Evolutionary conservation across 192 early-diverging fungal genomes (phyloP).

Genomic region (Coemansia sp.): DNA sequence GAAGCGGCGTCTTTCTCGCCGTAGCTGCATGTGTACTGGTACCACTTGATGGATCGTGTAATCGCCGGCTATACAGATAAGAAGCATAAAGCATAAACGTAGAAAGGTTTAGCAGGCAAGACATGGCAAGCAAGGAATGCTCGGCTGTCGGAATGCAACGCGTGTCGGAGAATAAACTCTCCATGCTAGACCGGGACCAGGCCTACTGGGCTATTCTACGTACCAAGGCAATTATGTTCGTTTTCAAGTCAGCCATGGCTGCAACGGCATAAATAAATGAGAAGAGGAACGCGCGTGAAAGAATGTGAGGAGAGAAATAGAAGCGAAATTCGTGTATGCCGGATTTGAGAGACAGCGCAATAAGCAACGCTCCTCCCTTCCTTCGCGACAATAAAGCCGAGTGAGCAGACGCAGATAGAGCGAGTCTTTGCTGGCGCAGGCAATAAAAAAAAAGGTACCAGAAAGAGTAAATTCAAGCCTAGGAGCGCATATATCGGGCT

Average conservation of each 20-base stretch:
- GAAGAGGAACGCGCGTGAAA: background rate
- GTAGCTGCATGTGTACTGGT: constrained; percentile 30
- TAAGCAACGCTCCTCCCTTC: background rate
- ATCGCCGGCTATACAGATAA: constrained; percentile 19
- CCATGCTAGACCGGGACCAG: background rate
- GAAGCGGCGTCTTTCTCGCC: background rate
- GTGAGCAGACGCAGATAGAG: background rate
- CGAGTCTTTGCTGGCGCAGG: background rate
- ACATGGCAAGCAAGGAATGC: background rate
- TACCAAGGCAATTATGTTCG: constrained; percentile 52
- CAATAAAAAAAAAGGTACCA: background rate
- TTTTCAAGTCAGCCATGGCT: constrained; percentile 43
- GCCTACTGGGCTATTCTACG: constrained; percentile 5
- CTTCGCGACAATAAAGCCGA: background rate
- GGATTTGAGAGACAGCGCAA: background rate
- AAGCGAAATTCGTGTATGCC: constrained; percentile 4
- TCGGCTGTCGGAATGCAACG: background rate
- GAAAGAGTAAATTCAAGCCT: background rate
- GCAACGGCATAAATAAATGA: constrained; percentile 2
- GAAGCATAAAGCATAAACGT: background rate
- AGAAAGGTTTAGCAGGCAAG: background rate
- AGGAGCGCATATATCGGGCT: background rate
- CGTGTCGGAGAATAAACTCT: background rate
- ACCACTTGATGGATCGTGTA: constrained; percentile 39
- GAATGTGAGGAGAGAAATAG: background rate